Evolutionary conservation across 2,329 filamentous ascomycete species (phyloP).

Genomic region (Ustilaginoidea virens): DNA sequence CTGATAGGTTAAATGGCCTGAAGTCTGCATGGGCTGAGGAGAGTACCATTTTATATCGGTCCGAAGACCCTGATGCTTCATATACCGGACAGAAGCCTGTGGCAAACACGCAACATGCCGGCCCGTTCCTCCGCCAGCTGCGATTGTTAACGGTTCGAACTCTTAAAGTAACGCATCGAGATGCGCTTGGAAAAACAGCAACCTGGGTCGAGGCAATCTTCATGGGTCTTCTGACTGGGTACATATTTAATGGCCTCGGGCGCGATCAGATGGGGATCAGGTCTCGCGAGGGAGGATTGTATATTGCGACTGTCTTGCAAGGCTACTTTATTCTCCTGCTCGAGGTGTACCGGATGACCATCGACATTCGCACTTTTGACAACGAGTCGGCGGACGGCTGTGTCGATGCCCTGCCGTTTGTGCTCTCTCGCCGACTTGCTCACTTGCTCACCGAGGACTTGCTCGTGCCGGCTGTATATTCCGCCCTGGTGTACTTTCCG

Average conservation of each 20-base stretch:
- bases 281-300: constrained; percentile 57
- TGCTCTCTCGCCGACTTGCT: constrained; percentile 54
- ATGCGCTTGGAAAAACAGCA: constrained; percentile 60
- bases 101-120: constrained; percentile 22
- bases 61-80: constrained; percentile 3
- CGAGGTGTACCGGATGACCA: constrained; percentile 58
- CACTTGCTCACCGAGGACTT: constrained; percentile 56
- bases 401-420: constrained; percentile 51
- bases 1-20: constrained; percentile 42
- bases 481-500: constrained; percentile 65
- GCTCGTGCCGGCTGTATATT: constrained; percentile 56
- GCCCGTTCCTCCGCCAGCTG: constrained; percentile 46
- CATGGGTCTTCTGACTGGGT: constrained; percentile 59
- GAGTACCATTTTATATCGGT: constrained; percentile 13
- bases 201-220: constrained; percentile 52
- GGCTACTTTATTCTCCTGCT: constrained; percentile 65
- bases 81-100: constrained; percentile 8
- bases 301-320: constrained; percentile 56
- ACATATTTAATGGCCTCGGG: constrained; percentile 53
- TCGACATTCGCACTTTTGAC: constrained; percentile 63
- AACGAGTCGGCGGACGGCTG: constrained; percentile 60
- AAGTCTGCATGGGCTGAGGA: constrained; percentile 42
- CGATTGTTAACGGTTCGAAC: constrained; percentile 52
- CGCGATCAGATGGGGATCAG: constrained; percentile 56
- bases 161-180: constrained; percentile 56